Evolutionary conservation across 2,329 filamentous ascomycete genomes (phyloP).

Genomic region (Westerdykella sp.): DNA sequence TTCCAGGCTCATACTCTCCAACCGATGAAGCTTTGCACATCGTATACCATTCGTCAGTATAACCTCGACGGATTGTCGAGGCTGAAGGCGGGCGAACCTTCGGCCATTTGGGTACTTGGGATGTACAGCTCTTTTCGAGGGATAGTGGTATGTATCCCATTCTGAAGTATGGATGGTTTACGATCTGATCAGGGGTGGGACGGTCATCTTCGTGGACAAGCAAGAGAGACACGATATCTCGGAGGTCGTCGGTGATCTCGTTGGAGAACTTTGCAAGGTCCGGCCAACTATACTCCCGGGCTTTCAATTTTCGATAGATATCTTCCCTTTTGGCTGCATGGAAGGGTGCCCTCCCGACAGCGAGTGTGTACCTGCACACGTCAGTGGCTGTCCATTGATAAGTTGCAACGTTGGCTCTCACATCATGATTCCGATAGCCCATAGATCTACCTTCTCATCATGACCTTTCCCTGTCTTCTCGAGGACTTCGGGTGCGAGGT

Average conservation of each 20-base stretch:
- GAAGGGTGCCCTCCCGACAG: conserved; percentile 93
- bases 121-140: conserved; percentile 42
- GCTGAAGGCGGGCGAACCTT: conserved; percentile 40
- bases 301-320: conserved; percentile 64
- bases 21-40: conserved; percentile 48
- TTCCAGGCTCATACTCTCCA: conserved; percentile 43
- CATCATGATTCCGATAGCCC: conserved; percentile 97
- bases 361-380: conserved; percentile 72
- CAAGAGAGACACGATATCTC: conserved; percentile 70
- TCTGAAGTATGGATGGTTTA: conserved; percentile 73
- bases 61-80: conserved; percentile 41
- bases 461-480: conserved; percentile 92
- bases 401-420: conserved; percentile 39
- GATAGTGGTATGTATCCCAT: conserved; percentile 63
- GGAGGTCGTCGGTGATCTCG: conserved; percentile 67
- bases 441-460: conserved; percentile 96
- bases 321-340: conserved; percentile 85
- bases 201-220: conserved; percentile 68
- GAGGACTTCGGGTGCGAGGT: conserved; percentile 93
- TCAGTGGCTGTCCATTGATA: conserved; percentile 18
- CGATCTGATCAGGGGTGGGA: conserved; percentile 70
- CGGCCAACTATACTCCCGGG: conserved; percentile 76
- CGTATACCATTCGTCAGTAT: conserved; percentile 46
- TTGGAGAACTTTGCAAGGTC: conserved; percentile 58
- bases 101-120: conserved; percentile 43